Percentiles rank a stretch among this genome's conserved stretches.
These are phyloP conservation scores for Leptomonas pyrrhocoris DNA, from an alignment of 208 protist genomes.

Conservation along the genomic window DNA sequence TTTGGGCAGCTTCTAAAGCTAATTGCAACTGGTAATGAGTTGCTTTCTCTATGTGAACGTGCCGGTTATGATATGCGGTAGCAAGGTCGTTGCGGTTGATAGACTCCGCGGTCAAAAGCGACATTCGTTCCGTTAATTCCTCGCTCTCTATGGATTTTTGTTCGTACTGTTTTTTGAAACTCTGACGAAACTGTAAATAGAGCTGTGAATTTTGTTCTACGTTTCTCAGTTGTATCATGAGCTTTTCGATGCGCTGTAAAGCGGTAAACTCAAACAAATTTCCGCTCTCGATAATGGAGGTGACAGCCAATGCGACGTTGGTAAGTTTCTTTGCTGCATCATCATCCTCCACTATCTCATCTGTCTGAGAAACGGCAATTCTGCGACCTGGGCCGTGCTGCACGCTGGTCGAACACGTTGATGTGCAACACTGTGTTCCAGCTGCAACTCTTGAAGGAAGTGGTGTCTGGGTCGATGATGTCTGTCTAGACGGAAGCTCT, in stretches of 20 bases:
- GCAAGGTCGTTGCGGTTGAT: background rate
- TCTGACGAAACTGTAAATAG: background rate
- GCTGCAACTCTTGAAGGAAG: background rate
- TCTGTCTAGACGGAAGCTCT: background rate
- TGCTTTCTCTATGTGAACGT: background rate
- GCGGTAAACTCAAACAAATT: background rate
- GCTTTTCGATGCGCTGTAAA: background rate
- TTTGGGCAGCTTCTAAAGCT: background rate
- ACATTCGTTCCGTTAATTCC: conserved; percentile 1
- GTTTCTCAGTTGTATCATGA: background rate
- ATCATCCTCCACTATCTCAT: background rate
- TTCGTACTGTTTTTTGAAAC: background rate
- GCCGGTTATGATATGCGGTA: too few species aligned
- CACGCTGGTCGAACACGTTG: conserved; percentile 1
- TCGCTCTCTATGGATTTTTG: conserved; percentile 2
- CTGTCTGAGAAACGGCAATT: conserved; percentile 3
- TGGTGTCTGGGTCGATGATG: conserved; percentile 4
- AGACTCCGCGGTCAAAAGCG: background rate
- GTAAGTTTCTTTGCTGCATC: background rate
- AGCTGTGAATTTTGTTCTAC: background rate
- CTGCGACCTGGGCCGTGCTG: conserved; percentile 16
- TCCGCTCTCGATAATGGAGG: background rate
- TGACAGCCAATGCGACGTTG: background rate
- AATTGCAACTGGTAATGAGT: background rate
- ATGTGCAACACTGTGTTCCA: conserved; percentile 8